Evolutionary conservation across 169 alveolate species (phyloP).

Genomic region (Neospora caninum): DNA sequence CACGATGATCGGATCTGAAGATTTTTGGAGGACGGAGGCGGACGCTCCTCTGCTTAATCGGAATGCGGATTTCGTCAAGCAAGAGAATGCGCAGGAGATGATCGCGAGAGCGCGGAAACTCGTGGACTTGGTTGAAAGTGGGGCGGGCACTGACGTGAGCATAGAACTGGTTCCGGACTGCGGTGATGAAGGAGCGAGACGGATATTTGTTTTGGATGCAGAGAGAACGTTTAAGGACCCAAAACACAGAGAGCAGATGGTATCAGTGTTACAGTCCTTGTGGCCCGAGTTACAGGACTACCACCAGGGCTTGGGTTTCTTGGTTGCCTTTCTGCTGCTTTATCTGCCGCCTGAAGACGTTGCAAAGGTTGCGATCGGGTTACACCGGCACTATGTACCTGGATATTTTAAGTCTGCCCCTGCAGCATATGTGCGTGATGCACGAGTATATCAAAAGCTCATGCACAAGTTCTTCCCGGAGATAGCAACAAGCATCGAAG

Average conservation of each 20-base stretch:
- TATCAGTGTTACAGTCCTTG: conserved; percentile 25
- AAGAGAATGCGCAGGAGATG: conserved; percentile 62
- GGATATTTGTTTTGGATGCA: conserved; percentile 75
- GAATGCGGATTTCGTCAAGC: conserved; percentile 61
- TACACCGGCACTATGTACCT: conserved; percentile 74
- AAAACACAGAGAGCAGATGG: conserved; percentile 66
- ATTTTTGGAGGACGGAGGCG: conserved; percentile 74
- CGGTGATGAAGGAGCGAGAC: conserved; percentile 65
- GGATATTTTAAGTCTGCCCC: conserved; percentile 79
- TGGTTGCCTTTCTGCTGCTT: conserved; percentile 73
- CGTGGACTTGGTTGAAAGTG: conserved; percentile 65
- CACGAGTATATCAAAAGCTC: conserved; percentile 73
- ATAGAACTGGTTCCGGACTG: conserved; percentile 53
- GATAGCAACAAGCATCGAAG: conserved; percentile 60
- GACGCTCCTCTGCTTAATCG: conserved; percentile 77
- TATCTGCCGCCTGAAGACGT: conserved; percentile 70
- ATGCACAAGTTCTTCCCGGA: conserved; percentile 65
- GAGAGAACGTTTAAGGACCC: conserved; percentile 73
- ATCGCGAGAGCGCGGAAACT: conserved; percentile 68
- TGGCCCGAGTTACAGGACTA: conserved; percentile 72
- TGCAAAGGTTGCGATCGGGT: conserved; percentile 63
- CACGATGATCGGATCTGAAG: conserved; percentile 69
- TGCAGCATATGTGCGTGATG: conserved; percentile 77
- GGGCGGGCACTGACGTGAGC: conserved; percentile 21
- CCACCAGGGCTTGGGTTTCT: conserved; percentile 78